Evolutionary conservation across 169 alveolate genomes (phyloP), one percentile per base, ranked within the genome.

Genomic region (Babesia bigemina): DNA sequence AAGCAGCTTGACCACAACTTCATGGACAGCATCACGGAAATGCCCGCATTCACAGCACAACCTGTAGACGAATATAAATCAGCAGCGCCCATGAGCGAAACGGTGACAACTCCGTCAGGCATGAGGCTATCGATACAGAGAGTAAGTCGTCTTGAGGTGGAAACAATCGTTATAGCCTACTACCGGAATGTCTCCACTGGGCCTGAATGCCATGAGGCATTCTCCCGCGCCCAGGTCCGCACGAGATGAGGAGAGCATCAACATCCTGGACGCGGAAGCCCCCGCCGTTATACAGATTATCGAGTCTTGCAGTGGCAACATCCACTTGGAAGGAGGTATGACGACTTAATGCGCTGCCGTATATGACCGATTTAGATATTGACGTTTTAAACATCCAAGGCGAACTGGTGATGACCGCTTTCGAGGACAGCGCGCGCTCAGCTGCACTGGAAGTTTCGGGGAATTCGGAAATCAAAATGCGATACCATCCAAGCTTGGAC

Each of bases 1-100:
- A 93, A 87, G 53, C 92, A 90, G 42, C 81, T 84, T 63, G 91
- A 90, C 24, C 61, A 56, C 52, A 53, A 24, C 24, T 73, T 81
- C 49, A 28, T 72, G 24, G 85, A 81, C 17, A 67, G 29, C 10
- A 22, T 63, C n/a, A 21, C 75, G 14, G 75, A 66, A 28, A 52
- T 48, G 11, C 22, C 22, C 3, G 17, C 49, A 28, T 66, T 19
- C 48, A 14, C 24, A 13, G 16, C 63, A 1, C 75, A 16, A 8
- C 50, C 63, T 4, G 39, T 52, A 11, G 63, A 39, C 14, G 59
- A 52, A 26, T 16, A 39, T 3, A 14, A 14, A n/a, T 24, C 47
- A 50, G 28, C 63, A 13, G 48, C 33, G 24, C 50, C 58, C 10
- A 24, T 26, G 8, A 58, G 2, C 29, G 66, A 14, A 36, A 29